Evolutionary conservation across 1,139 yeast species (phyloP), one percentile per base, ranked within the genome.

Genomic region (Yamadazyma songkhlaensis): DNA sequence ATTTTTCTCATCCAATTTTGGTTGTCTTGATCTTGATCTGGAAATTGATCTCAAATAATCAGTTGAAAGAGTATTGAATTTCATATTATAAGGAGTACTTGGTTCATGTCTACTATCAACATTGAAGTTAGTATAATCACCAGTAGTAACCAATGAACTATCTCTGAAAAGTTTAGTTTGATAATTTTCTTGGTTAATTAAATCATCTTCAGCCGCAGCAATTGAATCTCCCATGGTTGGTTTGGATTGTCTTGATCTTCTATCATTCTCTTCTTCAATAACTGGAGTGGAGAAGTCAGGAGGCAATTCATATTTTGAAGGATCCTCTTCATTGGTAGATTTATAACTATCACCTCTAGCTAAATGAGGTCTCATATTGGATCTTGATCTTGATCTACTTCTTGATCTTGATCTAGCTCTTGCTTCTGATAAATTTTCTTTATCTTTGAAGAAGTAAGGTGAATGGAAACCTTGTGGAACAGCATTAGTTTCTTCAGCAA

Each of bases 281-380:
- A 32, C 41, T 17, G 44, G 35, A 12, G 12, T 29, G 10, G 14
- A 12, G 41, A 68, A 57, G 33, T 57, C 67, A 1, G 74, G 65
- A n/a, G 76, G 76, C 37, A 70, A 59, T 45, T 71, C 76, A 47
- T 71, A 71, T 42, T 62, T 59, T 11, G 64, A 48, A 24, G 76
- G 76, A 34, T 65, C 66, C 11, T 62, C 69, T 17, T 47, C 52
- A 38, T 63, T 65, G 25, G 71, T 64, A 50, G 71, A 72, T 50
- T 77, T 79, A 53, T 79, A 79, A 1, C 84, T 76, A 47, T 79
- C 85, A 32, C 86, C 86, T 44, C 82, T 67, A 7, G 85, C 85
- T 52, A 80, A 66, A 54, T 79, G 84, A 3, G 84, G 82, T 26
- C 66, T 53, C 23, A 26, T 25, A 37, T 62, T 49, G 3, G 62